Conservation (phyloP, 805 yeast genomes). For the Sungouiozyma intestinalis region DNA sequence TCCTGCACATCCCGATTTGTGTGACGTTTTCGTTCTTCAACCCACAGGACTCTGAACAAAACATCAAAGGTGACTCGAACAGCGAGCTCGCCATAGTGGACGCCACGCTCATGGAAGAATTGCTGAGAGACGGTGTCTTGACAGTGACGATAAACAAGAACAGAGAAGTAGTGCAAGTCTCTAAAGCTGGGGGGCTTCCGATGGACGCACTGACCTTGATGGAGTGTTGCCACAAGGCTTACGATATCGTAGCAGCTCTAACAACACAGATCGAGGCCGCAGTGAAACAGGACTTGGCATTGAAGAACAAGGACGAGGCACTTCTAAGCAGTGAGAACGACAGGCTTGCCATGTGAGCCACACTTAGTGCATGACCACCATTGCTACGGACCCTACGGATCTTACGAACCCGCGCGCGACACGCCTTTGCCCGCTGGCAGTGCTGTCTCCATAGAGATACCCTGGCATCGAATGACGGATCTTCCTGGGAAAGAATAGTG, state of each 20-base stretch:
- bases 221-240: constrained; percentile 61
- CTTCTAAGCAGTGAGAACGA: constrained; percentile 28
- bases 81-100: constrained; percentile 60
- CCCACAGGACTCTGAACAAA: constrained; percentile 52
- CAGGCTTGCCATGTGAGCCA: constrained; percentile 15
- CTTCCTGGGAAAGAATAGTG: neutral
- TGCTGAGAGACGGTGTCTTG: constrained; percentile 63
- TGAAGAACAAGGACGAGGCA: constrained; percentile 32
- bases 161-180: constrained; percentile 80
- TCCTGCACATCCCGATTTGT: constrained; percentile 84
- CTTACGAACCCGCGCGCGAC: too few relatives aligned
- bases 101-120: constrained; percentile 68
- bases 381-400: too few relatives aligned
- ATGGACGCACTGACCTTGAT: constrained; percentile 61
- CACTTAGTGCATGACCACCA: too few relatives aligned
- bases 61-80: constrained; percentile 55
- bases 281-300: constrained; percentile 44
- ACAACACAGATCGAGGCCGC: constrained; percentile 53
- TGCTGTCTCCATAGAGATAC: too few relatives aligned
- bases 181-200: constrained; percentile 84
- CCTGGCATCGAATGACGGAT: neutral
- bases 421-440: too few relatives aligned
- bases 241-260: constrained; percentile 46
- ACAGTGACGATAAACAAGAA: constrained; percentile 84
- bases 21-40: constrained; percentile 82